A percentile compares a stretch with the other conserved stretches of the same genome.
phyloP scores from a whole-genome alignment of 2,329 filamentous ascomycete species.

The Colletotrichum musicola region DNA sequence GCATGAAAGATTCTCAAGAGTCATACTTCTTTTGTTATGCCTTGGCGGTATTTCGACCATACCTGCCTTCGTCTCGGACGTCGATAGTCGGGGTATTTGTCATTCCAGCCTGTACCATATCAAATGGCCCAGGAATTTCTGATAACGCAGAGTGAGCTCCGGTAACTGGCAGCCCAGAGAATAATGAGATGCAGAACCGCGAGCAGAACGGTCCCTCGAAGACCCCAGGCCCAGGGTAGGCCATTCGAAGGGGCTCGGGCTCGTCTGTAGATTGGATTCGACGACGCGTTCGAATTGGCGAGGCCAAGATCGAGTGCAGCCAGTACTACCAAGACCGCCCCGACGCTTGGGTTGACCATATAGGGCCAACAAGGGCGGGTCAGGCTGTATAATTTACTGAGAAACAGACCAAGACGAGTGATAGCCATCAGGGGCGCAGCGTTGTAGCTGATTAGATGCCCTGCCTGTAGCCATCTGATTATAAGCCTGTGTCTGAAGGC shows the following conservation, averaged over 20 bases:
- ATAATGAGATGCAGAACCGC: constrained; percentile 50
- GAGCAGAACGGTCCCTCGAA: constrained; percentile 48
- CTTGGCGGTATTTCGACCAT: too few species aligned
- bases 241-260: not conserved
- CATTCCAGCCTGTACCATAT: too few species aligned
- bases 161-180: constrained; percentile 50
- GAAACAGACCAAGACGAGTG: constrained; percentile 72
- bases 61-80: too few species aligned
- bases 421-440: constrained; percentile 50
- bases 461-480: constrained; percentile 53
- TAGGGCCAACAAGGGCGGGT: constrained; percentile 79
- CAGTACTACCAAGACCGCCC: constrained; percentile 75
- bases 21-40: too few species aligned
- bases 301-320: constrained; percentile 75
- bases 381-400: constrained; percentile 76
- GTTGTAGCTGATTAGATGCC: constrained; percentile 44
- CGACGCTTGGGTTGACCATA: constrained; percentile 72
- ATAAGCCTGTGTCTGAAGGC: constrained; percentile 50
- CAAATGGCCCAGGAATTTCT: constrained; percentile 20
- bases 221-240: constrained; percentile 44
- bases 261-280: constrained; percentile 1
- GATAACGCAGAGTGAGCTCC: constrained; percentile 50
- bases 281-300: constrained; percentile 40
- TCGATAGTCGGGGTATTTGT: too few species aligned
- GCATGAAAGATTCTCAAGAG: too few species aligned